These are phyloP conservation scores for Xerocomellus intermedius DNA, from an alignment of 768 basidiomycete species.

Conservation along the genomic window DNA sequence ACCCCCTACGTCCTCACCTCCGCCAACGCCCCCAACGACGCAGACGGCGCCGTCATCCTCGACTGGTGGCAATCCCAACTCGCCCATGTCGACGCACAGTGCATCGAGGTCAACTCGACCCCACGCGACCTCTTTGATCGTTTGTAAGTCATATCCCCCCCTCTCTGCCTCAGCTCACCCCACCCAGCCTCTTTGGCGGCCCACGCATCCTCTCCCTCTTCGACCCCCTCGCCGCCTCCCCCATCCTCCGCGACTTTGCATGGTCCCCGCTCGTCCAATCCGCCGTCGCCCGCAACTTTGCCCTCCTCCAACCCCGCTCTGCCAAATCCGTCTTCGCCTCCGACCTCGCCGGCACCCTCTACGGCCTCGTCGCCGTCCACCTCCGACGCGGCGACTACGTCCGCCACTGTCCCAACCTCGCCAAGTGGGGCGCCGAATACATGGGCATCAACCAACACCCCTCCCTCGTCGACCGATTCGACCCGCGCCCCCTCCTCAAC, in stretches of 20 bases:
- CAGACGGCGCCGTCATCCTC: slow-evolving; percentile 43
- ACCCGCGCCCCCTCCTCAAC: slow-evolving; percentile 18
- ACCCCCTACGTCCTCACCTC: slow-evolving; percentile 36
- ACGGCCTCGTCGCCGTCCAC: slow-evolving; percentile 53
- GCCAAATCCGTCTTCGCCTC: slow-evolving; percentile 20
- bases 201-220: slow-evolving; percentile 42
- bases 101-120: slow-evolving; percentile 45
- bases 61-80: slow-evolving; percentile 50
- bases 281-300: slow-evolving; percentile 50
- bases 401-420: slow-evolving; percentile 54
- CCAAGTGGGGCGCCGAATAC: slow-evolving; percentile 42
- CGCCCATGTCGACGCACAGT: slow-evolving; percentile 34
- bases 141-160: slow-evolving; percentile 35
- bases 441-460: slow-evolving; percentile 52
- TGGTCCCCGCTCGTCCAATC: slow-evolving; percentile 54
- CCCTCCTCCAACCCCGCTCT: slow-evolving; percentile 37
- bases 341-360: slow-evolving; percentile 28
- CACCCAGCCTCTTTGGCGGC: slow-evolving; percentile 44
- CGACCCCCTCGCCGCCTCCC: slow-evolving; percentile 43
- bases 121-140: slow-evolving; percentile 46
- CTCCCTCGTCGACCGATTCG: slow-evolving; percentile 40
- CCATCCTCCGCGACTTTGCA: slow-evolving; percentile 47
- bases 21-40: slow-evolving; percentile 35
- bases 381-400: slow-evolving; percentile 59
- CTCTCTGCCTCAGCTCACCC: neutral